Evolutionary conservation across 1,284 basidiomycete species (phyloP).

Genomic region (Puccinia polysora): DNA sequence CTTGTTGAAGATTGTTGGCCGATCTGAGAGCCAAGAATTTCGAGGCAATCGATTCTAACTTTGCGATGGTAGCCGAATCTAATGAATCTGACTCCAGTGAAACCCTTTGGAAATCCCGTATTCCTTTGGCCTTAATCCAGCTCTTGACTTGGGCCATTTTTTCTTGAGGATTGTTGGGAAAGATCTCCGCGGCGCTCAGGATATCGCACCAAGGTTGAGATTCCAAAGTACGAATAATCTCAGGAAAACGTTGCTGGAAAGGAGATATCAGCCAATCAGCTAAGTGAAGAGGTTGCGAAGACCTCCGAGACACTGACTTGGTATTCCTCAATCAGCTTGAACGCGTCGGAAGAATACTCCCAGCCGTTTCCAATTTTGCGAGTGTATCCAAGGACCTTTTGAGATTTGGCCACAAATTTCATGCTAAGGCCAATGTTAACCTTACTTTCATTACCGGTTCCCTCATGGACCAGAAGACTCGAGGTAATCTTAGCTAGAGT

Average conservation of each 20-base stretch:
- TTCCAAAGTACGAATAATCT: slow-evolving; percentile 48
- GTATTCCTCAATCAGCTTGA: slow-evolving; percentile 77
- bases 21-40: slow-evolving; percentile 63
- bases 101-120: slow-evolving; percentile 85
- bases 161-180: slow-evolving; percentile 65
- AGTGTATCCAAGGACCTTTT: slow-evolving; percentile 93
- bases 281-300: slow-evolving; percentile 82
- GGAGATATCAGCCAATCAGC: too few species aligned
- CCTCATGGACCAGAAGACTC: slow-evolving; percentile 73
- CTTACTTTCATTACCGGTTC: slow-evolving; percentile 66
- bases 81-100: slow-evolving; percentile 87
- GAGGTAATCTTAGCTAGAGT: slow-evolving; percentile 85
- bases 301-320: slow-evolving; percentile 61
- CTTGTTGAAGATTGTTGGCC: slow-evolving; percentile 70
- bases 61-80: slow-evolving; percentile 72
- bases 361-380: slow-evolving; percentile 76
- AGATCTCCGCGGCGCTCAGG: slow-evolving; percentile 68
- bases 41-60: slow-evolving; percentile 73
- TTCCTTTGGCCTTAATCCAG: slow-evolving; percentile 82
- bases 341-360: slow-evolving; percentile 88
- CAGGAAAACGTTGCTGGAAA: slow-evolving; percentile 49
- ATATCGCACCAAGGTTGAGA: slow-evolving; percentile 60
- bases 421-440: slow-evolving; percentile 86
- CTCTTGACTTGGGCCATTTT: slow-evolving; percentile 70
- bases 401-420: slow-evolving; percentile 92